Evolutionary conservation across 192 early-diverging fungal species (phyloP).

Genomic region (Coemansia sp.): DNA sequence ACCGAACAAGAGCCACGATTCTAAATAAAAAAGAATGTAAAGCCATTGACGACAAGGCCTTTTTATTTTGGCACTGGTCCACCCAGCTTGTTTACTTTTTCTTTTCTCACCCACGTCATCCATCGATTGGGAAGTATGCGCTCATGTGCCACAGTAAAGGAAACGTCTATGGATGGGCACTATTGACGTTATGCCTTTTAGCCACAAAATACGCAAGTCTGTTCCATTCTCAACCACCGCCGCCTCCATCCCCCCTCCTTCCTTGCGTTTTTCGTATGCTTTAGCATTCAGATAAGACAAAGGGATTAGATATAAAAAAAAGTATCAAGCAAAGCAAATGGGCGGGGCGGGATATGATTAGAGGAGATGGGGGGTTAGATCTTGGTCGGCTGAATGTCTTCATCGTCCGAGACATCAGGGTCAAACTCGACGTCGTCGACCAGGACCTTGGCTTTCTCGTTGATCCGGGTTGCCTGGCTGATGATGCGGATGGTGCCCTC

Average conservation of each 20-base stretch:
- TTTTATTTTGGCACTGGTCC: background rate
- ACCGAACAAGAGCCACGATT: too few relatives aligned
- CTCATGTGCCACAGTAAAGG: background rate
- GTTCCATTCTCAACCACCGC: background rate
- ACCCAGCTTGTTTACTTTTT: background rate
- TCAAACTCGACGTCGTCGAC: constrained; percentile 50
- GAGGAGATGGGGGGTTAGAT: background rate
- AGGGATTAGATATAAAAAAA: too few relatives aligned
- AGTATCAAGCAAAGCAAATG: too few relatives aligned
- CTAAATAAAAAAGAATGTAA: too few relatives aligned
- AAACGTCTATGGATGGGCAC: background rate
- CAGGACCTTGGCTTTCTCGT: constrained; percentile 38
- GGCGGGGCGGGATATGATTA: too few relatives aligned
- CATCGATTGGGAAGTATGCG: background rate
- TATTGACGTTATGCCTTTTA: background rate
- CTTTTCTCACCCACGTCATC: background rate
- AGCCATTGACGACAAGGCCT: too few relatives aligned
- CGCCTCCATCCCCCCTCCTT: background rate
- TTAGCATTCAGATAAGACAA: too few relatives aligned
- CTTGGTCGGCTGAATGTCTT: background rate
- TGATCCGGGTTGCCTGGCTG: constrained; percentile 24
- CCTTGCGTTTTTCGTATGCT: too few relatives aligned
- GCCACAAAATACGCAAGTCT: background rate
- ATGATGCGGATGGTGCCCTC: constrained; percentile 27
- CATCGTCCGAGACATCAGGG: constrained; percentile 13